Percentiles rank a stretch among this genome's conserved stretches.
These are phyloP conservation scores for Colletotrichum sp. DNA, from an alignment of 2,329 filamentous ascomycete genomes.

Conservation along the genomic window DNA sequence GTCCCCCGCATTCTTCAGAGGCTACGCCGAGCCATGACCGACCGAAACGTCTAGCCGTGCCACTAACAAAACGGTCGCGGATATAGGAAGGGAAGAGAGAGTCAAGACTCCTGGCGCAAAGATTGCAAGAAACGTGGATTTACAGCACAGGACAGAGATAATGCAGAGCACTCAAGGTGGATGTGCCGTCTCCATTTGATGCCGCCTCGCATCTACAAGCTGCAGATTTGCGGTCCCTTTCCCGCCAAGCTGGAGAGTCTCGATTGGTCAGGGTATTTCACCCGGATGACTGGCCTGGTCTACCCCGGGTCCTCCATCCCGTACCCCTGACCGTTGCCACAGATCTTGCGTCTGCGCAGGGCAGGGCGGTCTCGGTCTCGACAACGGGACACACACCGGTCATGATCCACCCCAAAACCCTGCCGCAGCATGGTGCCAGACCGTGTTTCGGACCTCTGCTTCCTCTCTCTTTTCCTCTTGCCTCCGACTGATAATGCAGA, in stretches of 20 bases:
- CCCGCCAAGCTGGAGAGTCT: neutral
- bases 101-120: neutral
- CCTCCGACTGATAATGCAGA: neutral
- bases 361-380: neutral
- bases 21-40: neutral
- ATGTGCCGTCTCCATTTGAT: neutral
- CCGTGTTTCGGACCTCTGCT: conserved; percentile 1
- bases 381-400: neutral
- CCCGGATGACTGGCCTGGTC: neutral
- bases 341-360: neutral
- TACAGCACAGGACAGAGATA: neutral
- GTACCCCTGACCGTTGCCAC: neutral
- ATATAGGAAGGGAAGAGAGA: neutral
- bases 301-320: conserved; percentile 4
- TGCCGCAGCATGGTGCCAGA: neutral
- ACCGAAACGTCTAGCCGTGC: neutral
- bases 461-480: neutral
- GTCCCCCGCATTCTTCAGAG: conserved; percentile 4
- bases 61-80: neutral
- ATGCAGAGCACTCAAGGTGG: neutral
- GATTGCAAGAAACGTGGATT: neutral
- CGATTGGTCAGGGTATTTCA: neutral
- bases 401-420: neutral
- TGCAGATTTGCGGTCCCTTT: neutral
- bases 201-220: neutral